Conservation (phyloP, 1,284 basidiomycete genomes). For the Chondrostereum purpureum region DNA sequence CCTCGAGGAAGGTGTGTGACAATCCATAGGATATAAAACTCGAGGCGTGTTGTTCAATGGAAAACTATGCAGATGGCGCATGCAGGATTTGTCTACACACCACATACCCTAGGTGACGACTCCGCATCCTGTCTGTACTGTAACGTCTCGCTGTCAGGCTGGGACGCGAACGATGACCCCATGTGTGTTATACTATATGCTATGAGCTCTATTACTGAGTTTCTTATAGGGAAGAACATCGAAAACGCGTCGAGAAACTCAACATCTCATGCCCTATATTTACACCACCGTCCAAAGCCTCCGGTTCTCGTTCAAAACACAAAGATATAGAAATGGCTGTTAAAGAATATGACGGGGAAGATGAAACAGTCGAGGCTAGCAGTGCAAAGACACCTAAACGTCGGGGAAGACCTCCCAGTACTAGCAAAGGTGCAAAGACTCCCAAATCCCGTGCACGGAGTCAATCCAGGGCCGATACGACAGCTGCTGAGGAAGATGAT, state of each 20-base stretch:
- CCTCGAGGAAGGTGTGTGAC: conserved; percentile 54
- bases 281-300: conserved; percentile 20
- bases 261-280: conserved; percentile 49
- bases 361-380: conserved; percentile 20
- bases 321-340: conserved; percentile 26
- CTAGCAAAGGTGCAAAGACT: conserved; percentile 12
- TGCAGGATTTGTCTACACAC: conserved; percentile 76
- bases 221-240: conserved; percentile 54
- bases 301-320: conserved; percentile 22
- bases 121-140: conserved; percentile 77
- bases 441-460: conserved; percentile 18
- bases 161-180: conserved; percentile 78
- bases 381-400: conserved; percentile 16
- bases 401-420: conserved; percentile 14
- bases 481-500: conserved; percentile 13
- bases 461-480: conserved; percentile 20
- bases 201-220: conserved; percentile 6
- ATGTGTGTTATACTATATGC: conserved; percentile 38
- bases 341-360: conserved; percentile 28
- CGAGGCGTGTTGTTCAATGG: conserved; percentile 9
- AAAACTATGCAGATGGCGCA: conserved; percentile 67
- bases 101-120: conserved; percentile 59
- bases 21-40: not conserved
- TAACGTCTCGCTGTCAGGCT: conserved; percentile 64
- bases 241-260: conserved; percentile 45